Evolutionary conservation across 2,329 filamentous ascomycete genomes (phyloP), one percentile per base, ranked within the genome.

Genomic region (Stemphylium beticola): DNA sequence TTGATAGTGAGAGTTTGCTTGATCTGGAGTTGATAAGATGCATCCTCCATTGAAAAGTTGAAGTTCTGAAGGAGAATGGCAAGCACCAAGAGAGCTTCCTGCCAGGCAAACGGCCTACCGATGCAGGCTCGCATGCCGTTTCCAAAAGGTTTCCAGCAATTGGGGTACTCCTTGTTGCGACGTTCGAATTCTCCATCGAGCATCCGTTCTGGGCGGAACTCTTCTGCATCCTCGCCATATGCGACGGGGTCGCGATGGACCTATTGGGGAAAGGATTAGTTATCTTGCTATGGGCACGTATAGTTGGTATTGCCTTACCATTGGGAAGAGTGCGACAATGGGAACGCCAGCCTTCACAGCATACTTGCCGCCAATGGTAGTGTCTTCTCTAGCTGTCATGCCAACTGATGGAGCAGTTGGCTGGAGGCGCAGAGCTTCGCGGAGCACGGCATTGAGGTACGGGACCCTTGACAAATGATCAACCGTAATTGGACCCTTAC

Each of bases 381-480:
- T 71, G 37, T 74, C 69, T 44, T 75, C 60, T 2, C 74, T 73
- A 0, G 74, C 66, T 5, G 63, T 61, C 6, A 75, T 49, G 2
- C 51, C 55, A 74, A 85, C 83, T 0, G 81, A 78, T 1, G 83
- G 83, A 0, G 84, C 82, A 0, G 83, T 78, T 29, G 79, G 81
- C 0, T 79, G 80, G 2, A 87, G 78, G 0, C 85, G 81, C 7
- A 87, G 82, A 77, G 66, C 86, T 83, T 57, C 82, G 46, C 81
- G 79, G 22, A 86, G 69, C 22, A 85, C 67, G 7, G 79, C 84
- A 49, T 82, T 80, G 41, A 86, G 62, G 66, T 85, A 87, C 10
- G 77, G 73, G 2, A 87, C 76, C 58, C 80, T 79, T 0, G 76
- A 62, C 1, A 87, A 67, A 62, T 86, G 82, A 6, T 80, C 78